Conservation (phyloP, 2,329 filamentous ascomycete species). For the Aspergillus niger region DNA sequence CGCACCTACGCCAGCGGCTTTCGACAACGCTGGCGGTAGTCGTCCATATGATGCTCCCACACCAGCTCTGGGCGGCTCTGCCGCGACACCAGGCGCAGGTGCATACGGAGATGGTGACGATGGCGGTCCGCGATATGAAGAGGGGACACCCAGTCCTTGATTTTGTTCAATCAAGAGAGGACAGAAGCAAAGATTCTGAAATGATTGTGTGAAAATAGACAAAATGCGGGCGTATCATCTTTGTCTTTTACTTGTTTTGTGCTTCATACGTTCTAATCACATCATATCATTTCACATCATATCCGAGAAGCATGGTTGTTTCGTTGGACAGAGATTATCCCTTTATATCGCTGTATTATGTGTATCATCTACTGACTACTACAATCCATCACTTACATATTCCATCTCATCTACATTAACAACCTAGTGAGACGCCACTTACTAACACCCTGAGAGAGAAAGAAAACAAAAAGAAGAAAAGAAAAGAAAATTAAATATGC, state of each 20-base stretch:
- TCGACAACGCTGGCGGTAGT: slow-evolving; percentile 24
- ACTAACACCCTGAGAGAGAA: background rate
- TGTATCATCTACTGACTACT: slow-evolving; percentile 9
- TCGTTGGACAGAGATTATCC: background rate
- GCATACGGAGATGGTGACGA: slow-evolving; percentile 40
- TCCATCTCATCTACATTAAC: too few species aligned
- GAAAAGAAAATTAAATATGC: background rate
- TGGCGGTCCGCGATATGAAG: slow-evolving; percentile 47
- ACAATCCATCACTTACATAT: too few species aligned
- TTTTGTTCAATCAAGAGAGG: background rate
- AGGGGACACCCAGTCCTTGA: slow-evolving; percentile 45
- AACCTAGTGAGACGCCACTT: too few species aligned
- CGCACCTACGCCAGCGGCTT: slow-evolving; percentile 46
- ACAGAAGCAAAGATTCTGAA: background rate
- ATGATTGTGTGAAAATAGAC: background rate
- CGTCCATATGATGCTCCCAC: slow-evolving; percentile 51
- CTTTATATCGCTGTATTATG: slow-evolving; percentile 8
- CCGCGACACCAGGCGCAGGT: slow-evolving; percentile 42
- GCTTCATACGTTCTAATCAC: background rate
- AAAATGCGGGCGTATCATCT: background rate
- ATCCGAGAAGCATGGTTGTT: background rate
- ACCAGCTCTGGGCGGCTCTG: slow-evolving; percentile 44
- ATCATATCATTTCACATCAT: background rate
- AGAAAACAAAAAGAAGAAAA: background rate
- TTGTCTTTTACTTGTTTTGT: background rate